A percentile compares a stretch with the other conserved stretches of the same genome.
phyloP scores from a whole-genome alignment of 2,329 filamentous ascomycete species.

The Tolypocladium cylindrosporum region DNA sequence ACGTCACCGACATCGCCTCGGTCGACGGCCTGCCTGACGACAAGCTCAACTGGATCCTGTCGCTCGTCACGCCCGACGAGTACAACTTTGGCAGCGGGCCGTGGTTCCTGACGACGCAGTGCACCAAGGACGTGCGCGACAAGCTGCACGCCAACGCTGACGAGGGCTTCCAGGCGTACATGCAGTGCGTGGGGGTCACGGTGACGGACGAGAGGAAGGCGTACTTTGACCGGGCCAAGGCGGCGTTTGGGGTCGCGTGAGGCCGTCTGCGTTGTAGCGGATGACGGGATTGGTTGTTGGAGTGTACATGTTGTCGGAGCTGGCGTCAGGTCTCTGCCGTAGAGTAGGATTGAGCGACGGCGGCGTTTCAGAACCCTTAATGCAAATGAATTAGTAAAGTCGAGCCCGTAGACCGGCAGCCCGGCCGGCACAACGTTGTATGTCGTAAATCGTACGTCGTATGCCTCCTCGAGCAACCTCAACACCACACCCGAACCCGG shows the following conservation, averaged over 20 bases:
- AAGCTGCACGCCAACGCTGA: constrained; percentile 27
- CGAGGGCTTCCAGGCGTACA: constrained; percentile 33
- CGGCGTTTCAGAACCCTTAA: background rate
- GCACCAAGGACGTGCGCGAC: constrained; percentile 19
- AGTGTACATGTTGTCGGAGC: background rate
- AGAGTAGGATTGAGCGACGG: background rate
- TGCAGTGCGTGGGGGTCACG: constrained; percentile 34
- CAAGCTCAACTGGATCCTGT: constrained; percentile 29
- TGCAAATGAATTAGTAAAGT: background rate
- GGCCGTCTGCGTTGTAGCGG: background rate
- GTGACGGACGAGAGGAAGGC: constrained; percentile 21
- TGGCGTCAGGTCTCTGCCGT: background rate
- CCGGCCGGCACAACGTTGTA: background rate
- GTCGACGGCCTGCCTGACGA: constrained; percentile 17
- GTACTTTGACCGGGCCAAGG: constrained; percentile 37
- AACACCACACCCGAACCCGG: background rate
- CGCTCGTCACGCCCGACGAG: constrained; percentile 34
- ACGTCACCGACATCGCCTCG: constrained; percentile 18
- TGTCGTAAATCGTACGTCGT: background rate
- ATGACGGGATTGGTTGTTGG: background rate
- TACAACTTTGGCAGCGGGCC: constrained; percentile 43
- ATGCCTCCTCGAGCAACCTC: background rate
- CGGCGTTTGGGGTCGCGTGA: constrained; percentile 28
- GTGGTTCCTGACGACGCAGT: constrained; percentile 41
- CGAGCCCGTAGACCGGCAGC: background rate